Evolutionary conservation across 2,329 filamentous ascomycete genomes (phyloP).

Genomic region (Mollisia scopiformis): DNA sequence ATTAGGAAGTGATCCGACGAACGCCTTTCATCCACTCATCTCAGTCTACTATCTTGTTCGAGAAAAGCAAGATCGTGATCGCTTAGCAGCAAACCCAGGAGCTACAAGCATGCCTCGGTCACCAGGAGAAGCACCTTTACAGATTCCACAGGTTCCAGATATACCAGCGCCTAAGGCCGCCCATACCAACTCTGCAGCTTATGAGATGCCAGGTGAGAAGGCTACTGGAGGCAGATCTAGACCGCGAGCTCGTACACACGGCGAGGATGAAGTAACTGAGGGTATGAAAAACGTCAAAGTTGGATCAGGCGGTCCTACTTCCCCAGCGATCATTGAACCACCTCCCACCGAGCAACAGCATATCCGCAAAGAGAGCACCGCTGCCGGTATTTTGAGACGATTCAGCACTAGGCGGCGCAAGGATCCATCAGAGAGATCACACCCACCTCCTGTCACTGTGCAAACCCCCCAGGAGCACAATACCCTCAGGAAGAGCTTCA

Average conservation of each 20-base stretch:
- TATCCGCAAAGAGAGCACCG: slow-evolving; percentile 83
- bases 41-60: slow-evolving; percentile 96
- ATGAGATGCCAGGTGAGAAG: slow-evolving; percentile 88
- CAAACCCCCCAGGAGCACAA: slow-evolving; percentile 73
- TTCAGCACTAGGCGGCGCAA: slow-evolving; percentile 86
- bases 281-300: slow-evolving; percentile 68
- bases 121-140: slow-evolving; percentile 54
- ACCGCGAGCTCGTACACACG: slow-evolving; percentile 87
- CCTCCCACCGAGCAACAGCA: slow-evolving; percentile 60
- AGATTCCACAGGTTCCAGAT: slow-evolving; percentile 73
- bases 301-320: slow-evolving; percentile 47
- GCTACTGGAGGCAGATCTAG: slow-evolving; percentile 82
- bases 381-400: slow-evolving; percentile 80
- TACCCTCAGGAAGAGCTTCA: slow-evolving; percentile 83
- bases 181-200: slow-evolving; percentile 82
- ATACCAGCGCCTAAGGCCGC: slow-evolving; percentile 82
- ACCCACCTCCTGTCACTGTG: slow-evolving; percentile 76
- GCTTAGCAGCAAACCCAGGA: slow-evolving; percentile 58
- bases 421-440: slow-evolving; percentile 62
- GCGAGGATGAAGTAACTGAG: slow-evolving; percentile 87
- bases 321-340: slow-evolving; percentile 56
- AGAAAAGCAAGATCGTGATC: slow-evolving; percentile 88
- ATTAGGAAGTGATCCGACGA: slow-evolving; percentile 82
- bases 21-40: slow-evolving; percentile 88
- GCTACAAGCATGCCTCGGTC: slow-evolving; percentile 58